Base-by-base conservation (phyloP, 805 yeast genomes). In the Yamadazyma kitorensis region DNA sequence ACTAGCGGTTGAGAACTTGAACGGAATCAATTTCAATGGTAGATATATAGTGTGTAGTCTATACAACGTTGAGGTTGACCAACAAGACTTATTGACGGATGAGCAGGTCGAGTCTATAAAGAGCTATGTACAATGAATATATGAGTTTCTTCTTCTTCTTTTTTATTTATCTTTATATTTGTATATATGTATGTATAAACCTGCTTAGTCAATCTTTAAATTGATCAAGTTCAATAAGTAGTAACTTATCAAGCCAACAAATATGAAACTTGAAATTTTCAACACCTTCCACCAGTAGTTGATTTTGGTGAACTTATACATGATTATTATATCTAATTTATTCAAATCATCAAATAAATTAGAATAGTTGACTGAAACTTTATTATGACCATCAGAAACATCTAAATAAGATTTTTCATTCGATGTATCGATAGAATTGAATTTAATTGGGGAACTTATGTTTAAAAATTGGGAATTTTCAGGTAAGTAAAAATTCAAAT, bases 321-420 rank as follows among this genome's bases (percentile, higher is more conserved):
- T 68, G 36, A 89, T 68, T 31, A 72, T 59, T 4, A 88, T 58
- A 27, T 76, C 76, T 12, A 77, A 63, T 25, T 62, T 63, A 40
- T 72, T 66, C 53, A 85, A 68, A 38, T 79, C 87, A 55, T 84
- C 95, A 36, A 84, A 72, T 41, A 89, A 50, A 56, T 85, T 81
- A 12, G 57, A 54, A 55, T 68, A 84, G 17, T 59, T 59, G 29
- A 88, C 57, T 11, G 80, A 72, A 10, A 85, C 73, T 43, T 84
- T 82, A 12, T 86, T 78, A 49, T 91, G 94, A 17, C 98, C 97
- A 17, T 69, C 61, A 17, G 76, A 62, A 45, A 81, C 68, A 57
- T 91, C 98, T 45, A 91, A 76, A 57, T 74, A 84, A 3, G 85
- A 80, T 34, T 64, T 57, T 50, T 72, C 72, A 33, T 54, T 44